A percentile compares a stretch with the other conserved stretches of the same genome.
These are phyloP conservation scores for Phycomyces blakesleeanus DNA, from an alignment of 192 early-diverging fungal species.

Conservation along the genomic window DNA sequence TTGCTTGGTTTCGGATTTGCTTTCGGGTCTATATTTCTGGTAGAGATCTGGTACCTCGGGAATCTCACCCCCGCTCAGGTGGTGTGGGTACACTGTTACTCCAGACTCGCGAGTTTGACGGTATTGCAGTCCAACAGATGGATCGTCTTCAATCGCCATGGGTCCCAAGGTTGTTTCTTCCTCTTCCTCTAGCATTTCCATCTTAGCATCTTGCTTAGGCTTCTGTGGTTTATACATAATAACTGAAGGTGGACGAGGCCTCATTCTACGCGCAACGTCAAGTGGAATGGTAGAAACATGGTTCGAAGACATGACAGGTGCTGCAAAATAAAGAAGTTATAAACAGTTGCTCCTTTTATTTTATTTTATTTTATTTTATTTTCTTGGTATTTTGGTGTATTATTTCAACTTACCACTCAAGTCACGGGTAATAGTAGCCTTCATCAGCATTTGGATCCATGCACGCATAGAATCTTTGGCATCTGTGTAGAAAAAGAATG, in stretches of 20 bases:
- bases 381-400: too few species aligned
- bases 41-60: not conserved
- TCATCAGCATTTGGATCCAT: slow-evolving; percentile 63
- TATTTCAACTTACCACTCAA: slow-evolving; percentile 26
- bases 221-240: slow-evolving; percentile 32
- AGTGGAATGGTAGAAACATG: slow-evolving; percentile 54
- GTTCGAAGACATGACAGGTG: slow-evolving; percentile 58
- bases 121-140: slow-evolving; percentile 29
- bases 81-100: slow-evolving; percentile 6
- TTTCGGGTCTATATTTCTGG: too few species aligned
- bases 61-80: not conserved
- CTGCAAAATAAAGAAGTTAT: too few species aligned
- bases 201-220: slow-evolving; percentile 6
- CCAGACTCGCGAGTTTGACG: slow-evolving; percentile 23
- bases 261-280: slow-evolving; percentile 50
- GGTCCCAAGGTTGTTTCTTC: slow-evolving; percentile 10
- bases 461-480: slow-evolving; percentile 43
- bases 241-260: slow-evolving; percentile 53
- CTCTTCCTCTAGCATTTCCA: slow-evolving; percentile 26
- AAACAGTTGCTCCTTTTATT: too few species aligned
- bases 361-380: too few species aligned
- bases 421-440: slow-evolving; percentile 58
- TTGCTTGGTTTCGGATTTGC: too few species aligned
- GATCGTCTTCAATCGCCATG: slow-evolving; percentile 14
- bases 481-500: slow-evolving; percentile 61